Percentiles rank a stretch among this genome's conserved stretches.
Evolutionary conservation across 1,139 yeast genomes (phyloP).

Genomic region (Kodamaea derodonti): DNA sequence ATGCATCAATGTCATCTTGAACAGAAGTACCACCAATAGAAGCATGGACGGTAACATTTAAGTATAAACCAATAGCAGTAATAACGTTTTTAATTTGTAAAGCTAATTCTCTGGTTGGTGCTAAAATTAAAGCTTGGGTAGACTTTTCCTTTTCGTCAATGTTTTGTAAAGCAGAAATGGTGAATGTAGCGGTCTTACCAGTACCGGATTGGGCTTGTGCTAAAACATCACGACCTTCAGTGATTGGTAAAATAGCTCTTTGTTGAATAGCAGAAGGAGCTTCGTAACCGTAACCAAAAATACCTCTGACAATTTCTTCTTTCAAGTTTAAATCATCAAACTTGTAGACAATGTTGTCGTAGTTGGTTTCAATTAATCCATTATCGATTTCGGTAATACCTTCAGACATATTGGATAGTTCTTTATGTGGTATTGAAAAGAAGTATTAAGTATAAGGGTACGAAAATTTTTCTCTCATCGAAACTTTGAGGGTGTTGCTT

Average conservation of each 20-base stretch:
- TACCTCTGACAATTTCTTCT: conserved; percentile 77
- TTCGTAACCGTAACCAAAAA: conserved; percentile 97
- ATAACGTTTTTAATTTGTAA: conserved; percentile 97
- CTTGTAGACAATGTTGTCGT: conserved; percentile 91
- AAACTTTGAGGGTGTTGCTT: conserved; percentile 2
- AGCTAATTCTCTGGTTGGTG: conserved; percentile 99
- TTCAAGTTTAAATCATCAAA: conserved; percentile 85
- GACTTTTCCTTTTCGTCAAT: conserved; percentile 72
- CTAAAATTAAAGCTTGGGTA: conserved; percentile 92
- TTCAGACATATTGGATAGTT: conserved; percentile 34
- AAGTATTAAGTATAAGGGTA: not conserved
- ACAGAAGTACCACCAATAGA: conserved; percentile 98
- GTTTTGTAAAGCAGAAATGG: conserved; percentile 94
- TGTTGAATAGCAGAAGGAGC: conserved; percentile 97
- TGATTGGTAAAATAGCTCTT: conserved; percentile 95
- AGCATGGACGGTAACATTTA: conserved; percentile 93
- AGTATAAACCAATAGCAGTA: conserved; percentile 87
- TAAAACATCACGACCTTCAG: conserved; percentile 93
- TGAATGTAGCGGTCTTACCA: conserved; percentile 99
- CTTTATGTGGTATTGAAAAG: not conserved
- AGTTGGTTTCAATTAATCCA: conserved; percentile 88
- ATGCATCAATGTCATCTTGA: conserved; percentile 87
- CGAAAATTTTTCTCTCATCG: not conserved
- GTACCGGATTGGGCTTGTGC: conserved; percentile 99
- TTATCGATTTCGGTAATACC: conserved; percentile 84